Percentiles rank a stretch among this genome's conserved stretches.
Conservation (phyloP, 176 grass and related monocot species). For the Carex littledalei region DNA sequence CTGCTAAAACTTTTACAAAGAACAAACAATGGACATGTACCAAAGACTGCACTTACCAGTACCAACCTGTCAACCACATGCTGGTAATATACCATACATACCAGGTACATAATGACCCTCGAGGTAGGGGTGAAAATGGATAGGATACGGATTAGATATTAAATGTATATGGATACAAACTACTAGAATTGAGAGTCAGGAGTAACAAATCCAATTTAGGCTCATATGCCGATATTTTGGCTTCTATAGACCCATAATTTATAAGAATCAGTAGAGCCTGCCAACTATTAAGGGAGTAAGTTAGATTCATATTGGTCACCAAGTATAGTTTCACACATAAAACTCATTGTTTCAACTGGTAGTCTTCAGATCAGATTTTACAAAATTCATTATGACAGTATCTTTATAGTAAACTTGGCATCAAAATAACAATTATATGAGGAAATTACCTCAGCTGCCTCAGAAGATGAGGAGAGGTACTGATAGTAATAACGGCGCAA, state of each 20-base stretch:
- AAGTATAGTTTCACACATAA: neutral
- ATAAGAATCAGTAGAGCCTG: neutral
- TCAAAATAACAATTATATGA: neutral
- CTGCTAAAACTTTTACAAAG: neutral
- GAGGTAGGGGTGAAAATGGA: neutral
- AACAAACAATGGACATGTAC: neutral
- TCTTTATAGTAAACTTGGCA: neutral
- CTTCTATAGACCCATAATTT: neutral
- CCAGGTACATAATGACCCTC: neutral
- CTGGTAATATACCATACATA: neutral
- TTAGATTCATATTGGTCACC: neutral
- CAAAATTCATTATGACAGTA: neutral
- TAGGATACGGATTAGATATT: neutral
- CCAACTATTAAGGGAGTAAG: neutral
- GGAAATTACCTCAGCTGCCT: conserved; percentile 75
- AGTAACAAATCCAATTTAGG: neutral
- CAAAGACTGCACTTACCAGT: neutral
- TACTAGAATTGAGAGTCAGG: neutral
- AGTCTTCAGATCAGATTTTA: neutral
- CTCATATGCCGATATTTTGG: neutral
- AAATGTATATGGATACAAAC: neutral
- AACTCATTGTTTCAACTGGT: neutral
- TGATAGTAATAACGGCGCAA: conserved; percentile 94
- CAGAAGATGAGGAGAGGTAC: conserved; percentile 88
- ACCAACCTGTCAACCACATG: neutral